These are phyloP conservation scores for Gymnopilus dilepis DNA, from an alignment of 768 basidiomycete genomes.

Conservation along the genomic window DNA sequence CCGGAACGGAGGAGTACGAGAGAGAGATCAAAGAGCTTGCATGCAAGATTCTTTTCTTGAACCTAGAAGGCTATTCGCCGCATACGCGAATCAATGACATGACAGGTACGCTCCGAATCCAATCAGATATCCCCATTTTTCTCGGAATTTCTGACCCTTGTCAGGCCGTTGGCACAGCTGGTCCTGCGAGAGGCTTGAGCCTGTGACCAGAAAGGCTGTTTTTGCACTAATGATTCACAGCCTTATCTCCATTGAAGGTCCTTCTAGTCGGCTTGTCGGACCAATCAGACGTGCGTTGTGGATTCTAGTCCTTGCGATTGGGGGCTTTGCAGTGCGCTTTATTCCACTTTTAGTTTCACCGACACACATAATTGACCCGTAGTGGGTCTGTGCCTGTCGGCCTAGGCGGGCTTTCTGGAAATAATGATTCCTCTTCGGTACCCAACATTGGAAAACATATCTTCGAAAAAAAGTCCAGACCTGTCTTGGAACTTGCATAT, in stretches of 20 bases:
- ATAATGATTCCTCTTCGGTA: background rate
- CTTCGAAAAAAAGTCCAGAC: no score
- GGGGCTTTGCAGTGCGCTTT: background rate
- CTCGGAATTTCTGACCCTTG: background rate
- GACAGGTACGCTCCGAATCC: background rate
- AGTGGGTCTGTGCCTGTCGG: background rate
- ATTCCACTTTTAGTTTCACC: background rate
- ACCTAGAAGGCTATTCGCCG: background rate
- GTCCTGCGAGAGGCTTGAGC: background rate
- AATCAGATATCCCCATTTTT: background rate
- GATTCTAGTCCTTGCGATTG: background rate
- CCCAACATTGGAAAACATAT: no score
- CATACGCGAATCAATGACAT: background rate
- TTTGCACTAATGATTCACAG: slow-evolving; percentile 1
- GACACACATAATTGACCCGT: background rate
- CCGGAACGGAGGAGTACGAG: background rate
- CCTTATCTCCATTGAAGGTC: background rate
- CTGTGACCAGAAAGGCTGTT: background rate
- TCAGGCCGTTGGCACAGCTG: background rate
- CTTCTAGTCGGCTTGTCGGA: background rate
- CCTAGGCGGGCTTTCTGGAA: background rate
- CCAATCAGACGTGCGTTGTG: background rate
- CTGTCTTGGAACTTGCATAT: no score
- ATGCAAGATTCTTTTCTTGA: slow-evolving; percentile 2
- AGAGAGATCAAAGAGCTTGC: background rate